Evolutionary conservation across 345 rosid genomes (phyloP).

Genomic region (Corchorus capsularis): DNA sequence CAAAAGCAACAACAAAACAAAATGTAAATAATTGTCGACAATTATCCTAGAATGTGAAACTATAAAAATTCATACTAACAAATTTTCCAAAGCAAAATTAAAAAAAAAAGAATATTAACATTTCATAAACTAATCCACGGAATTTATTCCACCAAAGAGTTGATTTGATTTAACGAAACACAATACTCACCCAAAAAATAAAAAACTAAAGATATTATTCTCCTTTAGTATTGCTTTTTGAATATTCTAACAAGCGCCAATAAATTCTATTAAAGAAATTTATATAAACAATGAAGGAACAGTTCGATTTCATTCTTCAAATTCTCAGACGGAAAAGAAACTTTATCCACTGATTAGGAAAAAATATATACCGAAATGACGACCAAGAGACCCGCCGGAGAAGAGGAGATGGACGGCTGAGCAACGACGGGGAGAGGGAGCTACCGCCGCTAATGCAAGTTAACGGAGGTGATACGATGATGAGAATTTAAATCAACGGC

Average conservation of each 20-base stretch:
- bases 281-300: background rate
- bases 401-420: conserved; percentile 27
- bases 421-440: conserved; percentile 11
- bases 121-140: background rate
- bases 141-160: background rate
- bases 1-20: background rate
- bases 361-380: background rate
- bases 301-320: background rate
- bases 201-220: background rate
- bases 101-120: background rate
- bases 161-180: background rate
- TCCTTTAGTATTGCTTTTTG: background rate
- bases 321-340: background rate
- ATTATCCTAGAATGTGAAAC: background rate
- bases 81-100: background rate
- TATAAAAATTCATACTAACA: background rate
- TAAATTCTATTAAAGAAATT: background rate
- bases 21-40: background rate
- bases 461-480: conserved; percentile 8
- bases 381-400: conserved; percentile 28
- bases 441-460: conserved; percentile 24
- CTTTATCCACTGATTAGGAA: background rate
- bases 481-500: conserved; percentile 5
- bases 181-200: background rate
- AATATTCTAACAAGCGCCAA: background rate